Conservation (phyloP, 2,329 filamentous ascomycete species). For the Elsinoe arachidis region DNA sequence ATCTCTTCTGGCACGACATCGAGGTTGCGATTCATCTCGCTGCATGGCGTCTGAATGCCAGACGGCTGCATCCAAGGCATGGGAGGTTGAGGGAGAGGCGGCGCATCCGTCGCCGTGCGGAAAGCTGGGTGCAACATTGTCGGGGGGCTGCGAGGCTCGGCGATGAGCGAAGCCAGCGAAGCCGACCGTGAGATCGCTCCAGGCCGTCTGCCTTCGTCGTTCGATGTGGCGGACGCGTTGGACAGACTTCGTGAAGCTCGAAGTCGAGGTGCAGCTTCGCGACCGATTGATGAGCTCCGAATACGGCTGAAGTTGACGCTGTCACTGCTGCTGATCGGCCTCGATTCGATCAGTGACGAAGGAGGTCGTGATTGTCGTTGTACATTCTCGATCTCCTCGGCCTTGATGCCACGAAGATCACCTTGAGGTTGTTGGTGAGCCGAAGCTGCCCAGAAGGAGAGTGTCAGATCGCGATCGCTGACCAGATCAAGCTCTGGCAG, state of each 20-base stretch:
- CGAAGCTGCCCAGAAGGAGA: conserved; percentile 46
- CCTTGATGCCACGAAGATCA: conserved; percentile 45
- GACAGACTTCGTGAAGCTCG: conserved; percentile 15
- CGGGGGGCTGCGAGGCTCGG: conserved; percentile 14
- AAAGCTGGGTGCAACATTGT: conserved; percentile 17
- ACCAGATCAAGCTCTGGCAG: conserved; percentile 45
- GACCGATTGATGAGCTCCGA: background rate
- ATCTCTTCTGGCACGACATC: conserved; percentile 40
- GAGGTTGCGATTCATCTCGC: conserved; percentile 29
- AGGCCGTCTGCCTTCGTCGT: conserved; percentile 16
- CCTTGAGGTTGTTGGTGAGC: conserved; percentile 43
- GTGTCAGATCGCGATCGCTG: conserved; percentile 43
- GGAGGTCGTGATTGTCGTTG: conserved; percentile 6
- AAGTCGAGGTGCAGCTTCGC: background rate
- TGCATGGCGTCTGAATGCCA: conserved; percentile 19
- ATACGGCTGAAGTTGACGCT: conserved; percentile 6
- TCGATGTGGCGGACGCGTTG: conserved; percentile 27
- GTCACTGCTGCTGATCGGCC: background rate
- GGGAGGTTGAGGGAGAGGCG: conserved; percentile 20
- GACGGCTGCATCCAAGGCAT: conserved; percentile 34
- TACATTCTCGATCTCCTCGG: conserved; percentile 34
- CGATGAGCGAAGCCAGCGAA: conserved; percentile 9
- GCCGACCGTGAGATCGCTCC: conserved; percentile 9
- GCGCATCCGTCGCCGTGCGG: background rate
- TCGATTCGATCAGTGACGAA: background rate